phyloP scores from a whole-genome alignment of 2,329 filamentous ascomycete species.

The Fusarium sp. region DNA sequence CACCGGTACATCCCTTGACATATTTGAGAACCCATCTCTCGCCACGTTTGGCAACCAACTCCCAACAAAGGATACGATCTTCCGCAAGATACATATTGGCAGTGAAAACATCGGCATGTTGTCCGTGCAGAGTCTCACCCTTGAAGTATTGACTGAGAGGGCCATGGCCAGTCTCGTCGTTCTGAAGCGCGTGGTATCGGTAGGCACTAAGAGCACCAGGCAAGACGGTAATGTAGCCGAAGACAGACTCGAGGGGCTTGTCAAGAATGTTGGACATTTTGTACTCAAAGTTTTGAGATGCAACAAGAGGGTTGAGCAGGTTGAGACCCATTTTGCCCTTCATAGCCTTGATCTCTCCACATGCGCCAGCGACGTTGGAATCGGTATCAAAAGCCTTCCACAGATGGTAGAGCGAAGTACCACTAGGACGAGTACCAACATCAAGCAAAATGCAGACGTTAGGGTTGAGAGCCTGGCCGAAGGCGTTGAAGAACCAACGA shows the following conservation, averaged over 20 bases:
- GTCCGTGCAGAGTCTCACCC: constrained; percentile 94
- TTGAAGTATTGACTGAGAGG: constrained; percentile 99
- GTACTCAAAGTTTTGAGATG: constrained; percentile 99
- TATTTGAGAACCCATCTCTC: constrained; percentile 99
- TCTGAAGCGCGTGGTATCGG: constrained; percentile 94
- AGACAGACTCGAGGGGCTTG: constrained; percentile 95
- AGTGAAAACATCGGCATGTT: constrained; percentile 96
- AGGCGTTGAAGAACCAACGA: constrained; percentile 99
- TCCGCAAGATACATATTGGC: constrained; percentile 96
- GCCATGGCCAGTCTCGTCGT: constrained; percentile 94
- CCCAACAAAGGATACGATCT: constrained; percentile 91
- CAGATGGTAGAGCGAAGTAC: constrained; percentile 93
- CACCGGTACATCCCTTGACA: constrained; percentile 94
- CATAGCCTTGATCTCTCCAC: constrained; percentile 97
- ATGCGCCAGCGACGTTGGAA: constrained; percentile 95
- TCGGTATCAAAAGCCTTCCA: constrained; percentile 99
- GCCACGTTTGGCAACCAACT: constrained; percentile 92
- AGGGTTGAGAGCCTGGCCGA: constrained; percentile 89
- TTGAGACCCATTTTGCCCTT: constrained; percentile 87
- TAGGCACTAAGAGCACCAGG: constrained; percentile 96
- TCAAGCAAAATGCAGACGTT: constrained; percentile 98
- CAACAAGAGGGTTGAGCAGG: constrained; percentile 91
- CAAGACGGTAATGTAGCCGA: constrained; percentile 97
- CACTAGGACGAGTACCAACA: constrained; percentile 91
- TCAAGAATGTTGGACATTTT: constrained; percentile 99